These are phyloP conservation scores for Globisporangium canariense DNA, from an alignment of 352 stramenopile species.

Conservation along the genomic window DNA sequence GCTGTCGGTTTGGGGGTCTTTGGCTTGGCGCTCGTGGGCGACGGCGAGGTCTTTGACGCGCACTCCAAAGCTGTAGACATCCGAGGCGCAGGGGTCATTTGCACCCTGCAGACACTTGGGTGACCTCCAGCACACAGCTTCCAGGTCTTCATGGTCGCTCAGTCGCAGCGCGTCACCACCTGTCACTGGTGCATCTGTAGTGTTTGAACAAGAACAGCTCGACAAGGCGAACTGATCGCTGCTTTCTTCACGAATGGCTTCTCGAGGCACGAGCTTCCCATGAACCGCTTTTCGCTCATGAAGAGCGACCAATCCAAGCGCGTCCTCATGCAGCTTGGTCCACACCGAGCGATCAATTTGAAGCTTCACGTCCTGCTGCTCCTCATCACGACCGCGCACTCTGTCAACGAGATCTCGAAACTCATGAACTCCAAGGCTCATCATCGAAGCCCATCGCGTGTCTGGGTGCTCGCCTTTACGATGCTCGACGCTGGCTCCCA, in stretches of 20 bases:
- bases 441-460: neutral
- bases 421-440: neutral
- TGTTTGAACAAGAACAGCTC: no score
- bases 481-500: neutral
- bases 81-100: neutral
- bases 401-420: neutral
- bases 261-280: neutral
- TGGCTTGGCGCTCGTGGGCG: no score
- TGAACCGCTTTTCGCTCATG: neutral
- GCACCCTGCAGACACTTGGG: neutral
- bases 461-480: neutral
- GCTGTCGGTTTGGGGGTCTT: neutral
- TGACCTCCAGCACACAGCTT: neutral
- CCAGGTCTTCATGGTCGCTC: neutral
- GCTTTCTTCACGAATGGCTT: neutral
- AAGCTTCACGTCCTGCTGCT: neutral
- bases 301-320: neutral
- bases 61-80: slow-evolving; percentile 19
- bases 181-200: no score
- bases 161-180: no score
- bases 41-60: neutral
- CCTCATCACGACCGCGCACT: neutral
- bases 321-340: neutral
- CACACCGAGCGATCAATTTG: neutral
- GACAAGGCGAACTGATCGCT: no score